phyloP scores from a whole-genome alignment of 140 eudicot species.

The Stevia rebaudiana region DNA sequence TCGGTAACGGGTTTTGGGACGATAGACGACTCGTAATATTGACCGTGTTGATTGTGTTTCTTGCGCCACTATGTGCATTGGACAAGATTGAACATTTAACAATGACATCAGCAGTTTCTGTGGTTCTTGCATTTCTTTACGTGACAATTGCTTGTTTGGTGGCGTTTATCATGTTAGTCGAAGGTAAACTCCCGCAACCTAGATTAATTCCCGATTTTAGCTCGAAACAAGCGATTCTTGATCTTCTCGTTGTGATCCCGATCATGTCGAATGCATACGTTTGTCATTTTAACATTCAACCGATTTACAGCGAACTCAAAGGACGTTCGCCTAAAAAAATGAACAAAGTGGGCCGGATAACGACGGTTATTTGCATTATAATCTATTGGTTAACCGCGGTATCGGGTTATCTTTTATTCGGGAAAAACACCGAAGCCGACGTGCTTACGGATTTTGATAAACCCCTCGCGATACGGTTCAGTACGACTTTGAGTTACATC shows the following conservation, averaged over 20 bases:
- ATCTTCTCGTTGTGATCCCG: slow-evolving; percentile 80
- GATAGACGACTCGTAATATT: slow-evolving; percentile 62
- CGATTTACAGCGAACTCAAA: slow-evolving; percentile 82
- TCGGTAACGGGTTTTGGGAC: slow-evolving; percentile 83
- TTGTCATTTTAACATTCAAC: slow-evolving; percentile 88
- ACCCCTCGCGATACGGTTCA: slow-evolving; percentile 64
- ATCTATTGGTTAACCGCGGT: slow-evolving; percentile 77
- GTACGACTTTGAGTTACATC: slow-evolving; percentile 54
- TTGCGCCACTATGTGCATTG: slow-evolving; percentile 65
- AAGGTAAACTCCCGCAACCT: slow-evolving; percentile 63
- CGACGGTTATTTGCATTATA: slow-evolving; percentile 54
- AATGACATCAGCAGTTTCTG: slow-evolving; percentile 81
- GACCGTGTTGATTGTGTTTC: slow-evolving; percentile 51
- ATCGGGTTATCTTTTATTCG: slow-evolving; percentile 75
- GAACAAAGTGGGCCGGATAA: slow-evolving; percentile 71
- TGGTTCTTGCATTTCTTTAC: slow-evolving; percentile 69
- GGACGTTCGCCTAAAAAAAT: slow-evolving; percentile 67
- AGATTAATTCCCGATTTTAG: slow-evolving; percentile 70
- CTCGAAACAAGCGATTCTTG: slow-evolving; percentile 56
- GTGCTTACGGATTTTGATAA: slow-evolving; percentile 72
- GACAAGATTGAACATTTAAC: slow-evolving; percentile 79
- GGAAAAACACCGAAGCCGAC: slow-evolving; percentile 71
- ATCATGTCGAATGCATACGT: slow-evolving; percentile 82
- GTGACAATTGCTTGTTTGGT: slow-evolving; percentile 57
- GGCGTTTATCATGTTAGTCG: slow-evolving; percentile 60